Percentiles rank a stretch among this genome's conserved stretches.
Evolutionary conservation across 257 asterid genomes (phyloP).

Genomic region (Rubia yunnanensis): DNA sequence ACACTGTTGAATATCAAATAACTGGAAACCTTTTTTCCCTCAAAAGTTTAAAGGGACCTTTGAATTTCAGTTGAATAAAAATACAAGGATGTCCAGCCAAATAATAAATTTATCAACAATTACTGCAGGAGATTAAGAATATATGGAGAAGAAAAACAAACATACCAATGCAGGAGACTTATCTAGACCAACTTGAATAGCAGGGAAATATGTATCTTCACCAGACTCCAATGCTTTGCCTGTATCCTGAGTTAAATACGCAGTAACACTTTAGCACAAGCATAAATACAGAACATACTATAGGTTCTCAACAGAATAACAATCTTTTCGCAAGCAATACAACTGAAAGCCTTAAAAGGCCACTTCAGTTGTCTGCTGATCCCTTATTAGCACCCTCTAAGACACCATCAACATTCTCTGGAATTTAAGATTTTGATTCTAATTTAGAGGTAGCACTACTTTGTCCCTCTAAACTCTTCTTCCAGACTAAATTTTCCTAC

Average conservation of each 20-base stretch:
- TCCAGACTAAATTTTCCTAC: background rate
- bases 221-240: slow-evolving; percentile 59
- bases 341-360: background rate
- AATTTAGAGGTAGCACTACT: background rate
- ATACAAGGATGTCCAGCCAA: background rate
- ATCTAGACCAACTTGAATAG: slow-evolving; percentile 70
- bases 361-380: background rate
- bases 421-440: background rate
- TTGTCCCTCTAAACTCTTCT: background rate
- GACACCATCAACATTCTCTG: background rate
- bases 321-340: background rate
- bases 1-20: background rate
- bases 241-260: slow-evolving; percentile 49
- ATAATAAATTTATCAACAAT: background rate
- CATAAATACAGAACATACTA: background rate
- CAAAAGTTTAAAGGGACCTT: background rate
- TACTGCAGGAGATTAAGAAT: background rate
- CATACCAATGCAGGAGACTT: slow-evolving; percentile 81
- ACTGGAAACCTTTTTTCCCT: background rate
- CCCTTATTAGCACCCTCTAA: background rate
- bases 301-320: background rate
- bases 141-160: background rate
- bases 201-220: slow-evolving; percentile 86
- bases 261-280: slow-evolving; percentile 13
- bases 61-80: background rate